These are phyloP conservation scores for Myxozyma neotropica DNA, from an alignment of 805 yeast species.

Conservation along the genomic window DNA sequence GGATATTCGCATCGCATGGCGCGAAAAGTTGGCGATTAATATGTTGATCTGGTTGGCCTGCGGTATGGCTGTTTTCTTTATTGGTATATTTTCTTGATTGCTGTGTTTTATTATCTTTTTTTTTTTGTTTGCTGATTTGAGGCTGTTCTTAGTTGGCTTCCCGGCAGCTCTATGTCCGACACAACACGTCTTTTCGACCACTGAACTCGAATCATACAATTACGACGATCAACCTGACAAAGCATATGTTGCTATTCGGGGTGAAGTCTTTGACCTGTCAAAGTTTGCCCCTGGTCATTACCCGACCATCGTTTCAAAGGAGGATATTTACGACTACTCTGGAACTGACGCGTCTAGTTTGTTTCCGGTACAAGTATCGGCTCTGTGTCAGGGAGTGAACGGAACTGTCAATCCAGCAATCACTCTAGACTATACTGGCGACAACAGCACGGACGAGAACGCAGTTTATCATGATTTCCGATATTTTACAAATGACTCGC, in stretches of 20 bases:
- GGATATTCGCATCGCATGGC: constrained; percentile 48
- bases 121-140: constrained; percentile 37
- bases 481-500: constrained; percentile 43
- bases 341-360: constrained; percentile 44
- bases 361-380: constrained; percentile 48
- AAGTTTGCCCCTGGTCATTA: constrained; percentile 46
- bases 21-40: constrained; percentile 49
- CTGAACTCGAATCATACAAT: constrained; percentile 42
- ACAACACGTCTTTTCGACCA: constrained; percentile 43
- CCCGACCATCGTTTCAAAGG: constrained; percentile 44
- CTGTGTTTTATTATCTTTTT: not conserved
- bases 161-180: constrained; percentile 48
- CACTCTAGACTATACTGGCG: constrained; percentile 37
- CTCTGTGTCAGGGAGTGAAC: constrained; percentile 44
- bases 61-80: constrained; percentile 26
- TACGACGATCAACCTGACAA: constrained; percentile 40
- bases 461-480: constrained; percentile 49
- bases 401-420: constrained; percentile 42
- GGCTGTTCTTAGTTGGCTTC: constrained; percentile 40
- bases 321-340: constrained; percentile 44
- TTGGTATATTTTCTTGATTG: constrained; percentile 27
- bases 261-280: constrained; percentile 47
- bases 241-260: constrained; percentile 44
- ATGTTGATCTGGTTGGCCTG: constrained; percentile 48
- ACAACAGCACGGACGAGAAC: constrained; percentile 45